Conservation (phyloP, 306 rosid species). For the Quillaja saponaria region DNA sequence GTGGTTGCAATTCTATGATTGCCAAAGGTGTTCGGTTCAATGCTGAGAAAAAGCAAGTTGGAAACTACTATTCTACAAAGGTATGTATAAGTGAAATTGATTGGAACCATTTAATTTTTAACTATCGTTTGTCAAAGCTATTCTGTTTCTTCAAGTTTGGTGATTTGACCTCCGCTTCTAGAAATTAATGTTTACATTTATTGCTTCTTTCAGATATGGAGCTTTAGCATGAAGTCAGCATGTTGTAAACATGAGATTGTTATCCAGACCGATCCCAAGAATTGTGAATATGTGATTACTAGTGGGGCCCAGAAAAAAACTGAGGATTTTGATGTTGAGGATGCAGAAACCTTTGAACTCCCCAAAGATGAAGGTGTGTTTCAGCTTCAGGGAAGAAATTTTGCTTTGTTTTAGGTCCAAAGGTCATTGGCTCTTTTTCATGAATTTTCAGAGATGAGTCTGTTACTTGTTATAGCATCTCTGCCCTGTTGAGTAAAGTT, state of each 20-base stretch:
- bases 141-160: background rate
- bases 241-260: constrained; percentile 88
- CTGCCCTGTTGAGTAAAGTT: background rate
- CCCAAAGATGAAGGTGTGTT: constrained; percentile 80
- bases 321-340: constrained; percentile 79
- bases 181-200: background rate
- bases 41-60: constrained; percentile 97
- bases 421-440: constrained; percentile 3
- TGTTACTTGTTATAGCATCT: background rate
- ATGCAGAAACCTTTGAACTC: constrained; percentile 82
- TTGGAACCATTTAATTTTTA: background rate
- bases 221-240: constrained; percentile 84
- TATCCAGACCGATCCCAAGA: constrained; percentile 91
- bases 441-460: background rate
- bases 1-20: constrained; percentile 97
- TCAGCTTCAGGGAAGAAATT: background rate
- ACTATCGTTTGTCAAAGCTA: background rate
- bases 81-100: constrained; percentile 31
- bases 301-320: constrained; percentile 78
- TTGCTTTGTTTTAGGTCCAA: constrained; percentile 1
- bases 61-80: constrained; percentile 92
- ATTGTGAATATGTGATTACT: constrained; percentile 69
- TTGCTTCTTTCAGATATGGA: constrained; percentile 77
- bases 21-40: constrained; percentile 95
- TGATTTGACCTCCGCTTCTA: background rate